Evolutionary conservation across 345 rosid genomes (phyloP), one percentile per base, ranked within the genome.

Genomic region (Punica granatum): DNA sequence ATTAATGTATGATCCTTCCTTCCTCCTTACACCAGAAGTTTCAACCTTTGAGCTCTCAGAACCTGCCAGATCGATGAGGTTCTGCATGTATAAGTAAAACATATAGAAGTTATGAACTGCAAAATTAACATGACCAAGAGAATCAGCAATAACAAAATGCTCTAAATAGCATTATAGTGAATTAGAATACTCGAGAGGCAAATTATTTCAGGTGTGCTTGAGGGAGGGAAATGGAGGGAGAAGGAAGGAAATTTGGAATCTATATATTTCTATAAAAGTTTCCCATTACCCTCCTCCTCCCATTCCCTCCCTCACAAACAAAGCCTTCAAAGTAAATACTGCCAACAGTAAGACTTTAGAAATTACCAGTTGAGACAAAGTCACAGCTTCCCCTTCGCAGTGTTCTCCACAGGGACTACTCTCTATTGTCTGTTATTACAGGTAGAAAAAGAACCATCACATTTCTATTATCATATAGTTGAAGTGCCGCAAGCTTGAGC

Each of bases 31-130:
- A 68, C 99, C 99, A 76, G 82, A 88, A 23, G 99, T 92, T 86
- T 86, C 98, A 68, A 90, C 99, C 81, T 90, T 94, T 18, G 99
- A 91, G 80, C 99, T 94, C 85, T 94, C 99, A 26, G 99, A 94
- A 86, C 99, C 99, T 75, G 99, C 99, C 84, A 94, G 90, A 85
- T 94, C 99, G 82, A 94, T 90, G 76, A 94, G 98, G 87, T 92
- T 89, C 99, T 94, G 96, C 97, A 84, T 42, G 74, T 74, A 81
- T 65, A 78, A 80, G 83, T 78, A 73, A 77, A 73, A 76, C 59
- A 67, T 61, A 68, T 54, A 34, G 74, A 74, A 73, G 83, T 84
- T 73, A 76, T 70, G 72, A 63, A 30, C 13, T 60, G 63, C 21
- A 39, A 46, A 37, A 16, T 19, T 28, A 25, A 21, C 9, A 9